These are phyloP conservation scores for Teratosphaeria zuluensis DNA, from an alignment of 2,329 filamentous ascomycete genomes.

Conservation along the genomic window DNA sequence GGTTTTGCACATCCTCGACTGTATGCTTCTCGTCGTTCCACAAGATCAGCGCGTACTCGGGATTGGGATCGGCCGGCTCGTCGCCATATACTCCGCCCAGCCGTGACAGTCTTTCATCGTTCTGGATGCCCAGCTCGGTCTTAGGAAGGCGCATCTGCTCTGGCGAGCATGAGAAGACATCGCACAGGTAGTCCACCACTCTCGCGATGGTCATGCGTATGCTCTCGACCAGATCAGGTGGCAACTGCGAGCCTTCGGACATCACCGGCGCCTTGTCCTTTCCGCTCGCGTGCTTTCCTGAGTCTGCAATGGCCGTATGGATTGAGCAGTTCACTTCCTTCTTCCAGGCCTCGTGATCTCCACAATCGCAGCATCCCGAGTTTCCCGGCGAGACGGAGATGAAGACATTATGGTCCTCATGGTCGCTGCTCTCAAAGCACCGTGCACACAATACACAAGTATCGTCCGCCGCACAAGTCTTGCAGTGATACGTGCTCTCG, in stretches of 20 bases:
- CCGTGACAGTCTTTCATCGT: constrained; percentile 73
- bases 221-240: constrained; percentile 63
- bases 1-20: constrained; percentile 77
- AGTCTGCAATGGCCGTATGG: constrained; percentile 49
- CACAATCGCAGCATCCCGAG: constrained; percentile 94
- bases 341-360: constrained; percentile 90
- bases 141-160: constrained; percentile 86
- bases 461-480: constrained; percentile 88
- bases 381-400: constrained; percentile 83
- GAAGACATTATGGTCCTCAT: constrained; percentile 83
- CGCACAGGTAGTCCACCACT: constrained; percentile 88
- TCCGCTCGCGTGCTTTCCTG: constrained; percentile 35
- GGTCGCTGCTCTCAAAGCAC: constrained; percentile 92
- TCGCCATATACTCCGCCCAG: constrained; percentile 59
- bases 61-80: constrained; percentile 44
- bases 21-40: constrained; percentile 99
- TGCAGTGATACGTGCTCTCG: constrained; percentile 88
- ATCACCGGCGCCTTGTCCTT: constrained; percentile 39
- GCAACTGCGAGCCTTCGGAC: constrained; percentile 38
- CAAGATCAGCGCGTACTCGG: constrained; percentile 73
- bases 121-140: constrained; percentile 66
- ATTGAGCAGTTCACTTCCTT: constrained; percentile 85
- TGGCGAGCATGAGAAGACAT: constrained; percentile 94
- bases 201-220: constrained; percentile 80
- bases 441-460: constrained; percentile 90